Conservation (phyloP, 1,139 yeast species). For the Blastobotrys capitulatus region DNA sequence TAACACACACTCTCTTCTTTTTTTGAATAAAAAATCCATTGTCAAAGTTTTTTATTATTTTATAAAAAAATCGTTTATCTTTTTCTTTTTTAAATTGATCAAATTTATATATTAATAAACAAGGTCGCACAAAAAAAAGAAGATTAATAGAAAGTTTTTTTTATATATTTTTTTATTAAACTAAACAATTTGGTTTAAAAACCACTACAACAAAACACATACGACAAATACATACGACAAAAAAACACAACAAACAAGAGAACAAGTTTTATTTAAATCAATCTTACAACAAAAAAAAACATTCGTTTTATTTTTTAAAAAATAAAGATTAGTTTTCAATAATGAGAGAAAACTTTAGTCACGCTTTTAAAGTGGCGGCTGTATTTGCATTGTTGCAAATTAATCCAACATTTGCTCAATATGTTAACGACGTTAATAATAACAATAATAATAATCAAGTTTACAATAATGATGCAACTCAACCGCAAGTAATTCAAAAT, state of each 20-base stretch:
- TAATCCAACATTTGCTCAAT: not conserved
- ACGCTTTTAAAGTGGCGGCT: slow-evolving; percentile 6
- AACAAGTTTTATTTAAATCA: no score
- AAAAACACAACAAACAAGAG: not conserved
- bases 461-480: not conserved
- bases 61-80: no score
- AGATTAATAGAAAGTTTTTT: no score
- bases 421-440: not conserved
- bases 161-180: no score
- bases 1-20: not conserved
- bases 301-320: not conserved
- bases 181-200: not conserved
- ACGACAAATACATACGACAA: not conserved
- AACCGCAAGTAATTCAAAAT: not conserved
- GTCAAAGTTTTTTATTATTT: not conserved
- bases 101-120: not conserved
- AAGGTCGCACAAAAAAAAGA: not conserved
- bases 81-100: not conserved
- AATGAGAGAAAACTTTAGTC: slow-evolving; percentile 6
- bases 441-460: not conserved
- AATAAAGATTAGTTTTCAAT: not conserved
- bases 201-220: not conserved
- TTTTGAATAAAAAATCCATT: not conserved
- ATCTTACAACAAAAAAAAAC: not conserved
- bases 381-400: slow-evolving; percentile 4